Evolutionary conservation across 768 basidiomycete species (phyloP).

Genomic region (Trametes meyenii): DNA sequence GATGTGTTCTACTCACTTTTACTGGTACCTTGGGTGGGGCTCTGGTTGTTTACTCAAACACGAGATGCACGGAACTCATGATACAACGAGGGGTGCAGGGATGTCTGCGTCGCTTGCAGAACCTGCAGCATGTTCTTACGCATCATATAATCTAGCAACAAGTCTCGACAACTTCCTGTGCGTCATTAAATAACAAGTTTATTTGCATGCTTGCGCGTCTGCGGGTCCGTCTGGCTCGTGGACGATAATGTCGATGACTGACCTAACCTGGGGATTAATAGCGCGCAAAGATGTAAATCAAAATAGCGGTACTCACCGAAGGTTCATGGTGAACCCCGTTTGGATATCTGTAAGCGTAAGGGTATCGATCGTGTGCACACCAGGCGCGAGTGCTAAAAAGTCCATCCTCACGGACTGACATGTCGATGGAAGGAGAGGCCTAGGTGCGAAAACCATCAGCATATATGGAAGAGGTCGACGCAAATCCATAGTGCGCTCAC

Average conservation of each 20-base stretch:
- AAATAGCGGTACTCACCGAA: slow-evolving; percentile 53
- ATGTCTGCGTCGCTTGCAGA: too few species aligned
- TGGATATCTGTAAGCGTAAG: slow-evolving; percentile 77
- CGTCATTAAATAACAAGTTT: too few species aligned
- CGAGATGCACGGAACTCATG: too few species aligned
- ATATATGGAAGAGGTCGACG: background rate
- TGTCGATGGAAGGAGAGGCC: slow-evolving; percentile 77
- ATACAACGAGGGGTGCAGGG: too few species aligned
- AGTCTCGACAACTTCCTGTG: too few species aligned
- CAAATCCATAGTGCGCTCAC: slow-evolving; percentile 48
- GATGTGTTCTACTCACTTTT: too few species aligned
- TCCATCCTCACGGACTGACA: slow-evolving; percentile 88
- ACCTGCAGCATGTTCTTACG: too few species aligned
- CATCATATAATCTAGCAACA: too few species aligned
- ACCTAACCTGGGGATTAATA: slow-evolving; percentile 43
- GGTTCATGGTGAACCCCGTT: slow-evolving; percentile 69
- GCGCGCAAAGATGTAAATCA: background rate
- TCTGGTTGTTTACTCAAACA: too few species aligned
- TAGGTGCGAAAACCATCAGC: slow-evolving; percentile 32
- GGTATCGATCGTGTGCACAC: slow-evolving; percentile 75
- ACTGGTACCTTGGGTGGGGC: too few species aligned
- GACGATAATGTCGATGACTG: slow-evolving; percentile 75
- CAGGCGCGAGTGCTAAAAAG: slow-evolving; percentile 78
- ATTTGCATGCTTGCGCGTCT: too few species aligned
- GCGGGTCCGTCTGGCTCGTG: slow-evolving; percentile 54